Percentiles rank a stretch among this genome's conserved stretches.
Conservation (phyloP, 352 stramenopile genomes). For the Phytophthora capsici region DNA sequence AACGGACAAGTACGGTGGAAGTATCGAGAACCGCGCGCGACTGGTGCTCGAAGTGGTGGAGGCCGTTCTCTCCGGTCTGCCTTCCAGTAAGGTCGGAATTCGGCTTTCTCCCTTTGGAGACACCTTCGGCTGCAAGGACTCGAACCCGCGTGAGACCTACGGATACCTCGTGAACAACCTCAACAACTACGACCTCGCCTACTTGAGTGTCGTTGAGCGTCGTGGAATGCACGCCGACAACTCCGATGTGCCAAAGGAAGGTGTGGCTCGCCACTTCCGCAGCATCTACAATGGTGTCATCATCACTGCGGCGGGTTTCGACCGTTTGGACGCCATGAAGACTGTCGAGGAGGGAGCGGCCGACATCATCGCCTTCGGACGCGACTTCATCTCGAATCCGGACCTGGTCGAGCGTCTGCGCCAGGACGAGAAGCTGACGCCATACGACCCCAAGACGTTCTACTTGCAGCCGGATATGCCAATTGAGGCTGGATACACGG, state of each 20-base stretch:
- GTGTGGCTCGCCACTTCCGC: slow-evolving; percentile 45
- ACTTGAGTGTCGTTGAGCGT: slow-evolving; percentile 61
- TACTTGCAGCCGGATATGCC: slow-evolving; percentile 35
- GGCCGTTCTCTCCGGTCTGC: slow-evolving; percentile 33
- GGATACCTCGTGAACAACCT: slow-evolving; percentile 39
- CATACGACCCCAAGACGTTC: slow-evolving; percentile 50
- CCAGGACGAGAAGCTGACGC: slow-evolving; percentile 36
- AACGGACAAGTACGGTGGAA: slow-evolving; percentile 55
- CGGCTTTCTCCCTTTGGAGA: slow-evolving; percentile 34
- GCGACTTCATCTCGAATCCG: slow-evolving; percentile 41
- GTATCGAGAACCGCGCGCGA: slow-evolving; percentile 44
- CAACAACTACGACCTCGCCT: slow-evolving; percentile 46
- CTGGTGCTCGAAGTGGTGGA: slow-evolving; percentile 61
- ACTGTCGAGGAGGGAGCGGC: slow-evolving; percentile 47
- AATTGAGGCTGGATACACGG: slow-evolving; percentile 50
- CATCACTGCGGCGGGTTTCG: slow-evolving; percentile 51
- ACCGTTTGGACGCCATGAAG: slow-evolving; percentile 41
- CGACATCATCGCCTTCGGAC: slow-evolving; percentile 65
- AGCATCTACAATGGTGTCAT: slow-evolving; percentile 62
- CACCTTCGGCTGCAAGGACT: slow-evolving; percentile 44
- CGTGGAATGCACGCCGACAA: slow-evolving; percentile 39
- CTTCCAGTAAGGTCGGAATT: slow-evolving; percentile 22
- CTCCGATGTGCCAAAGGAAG: slow-evolving; percentile 25
- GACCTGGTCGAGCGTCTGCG: slow-evolving; percentile 68
- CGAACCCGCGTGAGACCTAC: slow-evolving; percentile 45